Percentiles rank a stretch among this genome's conserved stretches.
These are phyloP conservation scores for Penicillium bialowiezense DNA, from an alignment of 495 filamentous ascomycete species.

Conservation along the genomic window DNA sequence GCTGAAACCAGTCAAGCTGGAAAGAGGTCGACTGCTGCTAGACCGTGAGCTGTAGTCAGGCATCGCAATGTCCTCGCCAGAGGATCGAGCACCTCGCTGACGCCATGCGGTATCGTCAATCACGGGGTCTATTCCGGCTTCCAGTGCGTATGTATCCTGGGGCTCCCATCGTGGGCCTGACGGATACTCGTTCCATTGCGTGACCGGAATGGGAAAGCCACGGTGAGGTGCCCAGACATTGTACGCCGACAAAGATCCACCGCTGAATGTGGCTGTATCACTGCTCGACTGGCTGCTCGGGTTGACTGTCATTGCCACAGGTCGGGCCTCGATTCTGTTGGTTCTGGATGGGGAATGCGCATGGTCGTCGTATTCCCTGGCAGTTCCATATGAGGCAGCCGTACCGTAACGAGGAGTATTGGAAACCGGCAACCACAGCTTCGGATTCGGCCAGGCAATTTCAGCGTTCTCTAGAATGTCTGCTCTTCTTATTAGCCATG, in stretches of 20 bases:
- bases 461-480: conserved; percentile 71
- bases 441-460: conserved; percentile 80
- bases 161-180: conserved; percentile 11
- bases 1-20: conserved; percentile 43
- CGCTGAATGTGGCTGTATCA: conserved; percentile 5
- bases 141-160: conserved; percentile 32
- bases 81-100: conserved; percentile 39
- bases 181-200: conserved; percentile 8
- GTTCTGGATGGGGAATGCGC: conserved; percentile 49
- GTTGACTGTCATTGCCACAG: background rate
- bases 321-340: conserved; percentile 9
- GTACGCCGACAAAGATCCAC: conserved; percentile 7
- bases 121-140: conserved; percentile 28
- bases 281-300: conserved; percentile 16
- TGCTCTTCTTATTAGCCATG: conserved; percentile 23
- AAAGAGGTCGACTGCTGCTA: conserved; percentile 41
- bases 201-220: conserved; percentile 20
- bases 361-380: conserved; percentile 39
- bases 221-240: conserved; percentile 26
- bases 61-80: conserved; percentile 52
- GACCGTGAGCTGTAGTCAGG: conserved; percentile 47
- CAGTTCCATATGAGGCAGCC: conserved; percentile 14
- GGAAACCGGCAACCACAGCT: conserved; percentile 61
- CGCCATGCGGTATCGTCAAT: conserved; percentile 29
- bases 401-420: conserved; percentile 37